phyloP scores from a whole-genome alignment of 306 rosid genomes.

The Sesbania bispinosa region DNA sequence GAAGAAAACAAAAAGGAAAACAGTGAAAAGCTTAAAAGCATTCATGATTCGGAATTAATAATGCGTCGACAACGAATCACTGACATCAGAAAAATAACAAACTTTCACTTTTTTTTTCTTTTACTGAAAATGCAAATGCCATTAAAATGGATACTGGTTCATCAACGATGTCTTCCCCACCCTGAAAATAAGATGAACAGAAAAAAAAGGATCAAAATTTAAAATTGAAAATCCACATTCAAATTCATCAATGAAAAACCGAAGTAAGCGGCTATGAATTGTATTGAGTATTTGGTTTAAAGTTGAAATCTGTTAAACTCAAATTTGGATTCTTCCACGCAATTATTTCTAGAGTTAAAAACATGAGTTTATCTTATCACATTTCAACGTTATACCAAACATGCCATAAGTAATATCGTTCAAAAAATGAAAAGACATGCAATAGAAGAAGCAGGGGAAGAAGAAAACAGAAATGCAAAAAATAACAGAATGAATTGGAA shows the following conservation, averaged over 20 bases:
- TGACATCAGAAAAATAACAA: background rate
- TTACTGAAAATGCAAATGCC: constrained; percentile 11
- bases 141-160: constrained; percentile 87
- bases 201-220: background rate
- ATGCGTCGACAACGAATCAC: background rate
- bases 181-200: constrained; percentile 54
- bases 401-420: too few species aligned
- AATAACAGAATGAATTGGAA: too few species aligned
- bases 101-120: background rate
- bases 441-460: background rate
- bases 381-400: too few species aligned
- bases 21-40: constrained; percentile 17
- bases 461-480: background rate
- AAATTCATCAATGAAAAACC: background rate
- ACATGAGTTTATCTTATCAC: too few species aligned
- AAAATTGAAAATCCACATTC: too few species aligned
- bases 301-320: too few species aligned
- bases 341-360: too few species aligned
- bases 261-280: too few species aligned
- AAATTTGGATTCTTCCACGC: too few species aligned
- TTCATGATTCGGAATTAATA: constrained; percentile 22
- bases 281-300: too few species aligned
- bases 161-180: constrained; percentile 91
- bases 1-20: constrained; percentile 7
- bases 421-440: too few species aligned